Conservation (phyloP, 495 filamentous ascomycete species). For the Halenospora varia region DNA sequence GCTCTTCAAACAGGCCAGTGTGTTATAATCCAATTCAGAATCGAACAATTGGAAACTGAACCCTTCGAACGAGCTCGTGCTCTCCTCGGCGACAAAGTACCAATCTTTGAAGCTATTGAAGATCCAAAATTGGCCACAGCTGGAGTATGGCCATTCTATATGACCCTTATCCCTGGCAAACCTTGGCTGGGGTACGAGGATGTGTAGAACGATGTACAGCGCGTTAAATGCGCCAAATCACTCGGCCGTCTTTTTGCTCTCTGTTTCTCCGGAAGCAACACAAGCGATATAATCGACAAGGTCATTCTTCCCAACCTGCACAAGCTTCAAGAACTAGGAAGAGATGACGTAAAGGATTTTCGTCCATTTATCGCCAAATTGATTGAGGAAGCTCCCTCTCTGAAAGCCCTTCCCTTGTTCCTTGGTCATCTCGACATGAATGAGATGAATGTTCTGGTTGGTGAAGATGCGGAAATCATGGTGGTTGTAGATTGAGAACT, state of each 20-base stretch:
- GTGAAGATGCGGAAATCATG: background rate
- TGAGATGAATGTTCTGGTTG: background rate
- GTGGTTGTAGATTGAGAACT: constrained; percentile 1
- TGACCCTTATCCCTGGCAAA: background rate
- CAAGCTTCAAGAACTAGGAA: background rate
- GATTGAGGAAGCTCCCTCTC: background rate
- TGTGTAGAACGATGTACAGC: background rate
- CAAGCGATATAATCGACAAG: background rate
- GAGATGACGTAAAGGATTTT: background rate
- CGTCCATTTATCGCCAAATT: background rate
- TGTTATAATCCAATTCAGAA: background rate
- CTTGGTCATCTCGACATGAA: background rate
- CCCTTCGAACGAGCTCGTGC: background rate
- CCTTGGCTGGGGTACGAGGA: background rate
- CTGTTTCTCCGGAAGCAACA: background rate
- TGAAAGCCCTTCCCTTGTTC: constrained; percentile 1
- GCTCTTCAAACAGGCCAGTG: background rate
- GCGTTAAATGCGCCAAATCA: background rate
- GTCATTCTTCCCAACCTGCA: background rate
- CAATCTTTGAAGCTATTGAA: background rate
- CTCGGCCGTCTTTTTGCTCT: background rate
- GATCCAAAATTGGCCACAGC: background rate
- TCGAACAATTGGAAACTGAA: background rate
- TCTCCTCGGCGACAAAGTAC: background rate
- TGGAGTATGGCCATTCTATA: background rate